Percentiles rank a stretch among this genome's conserved stretches.
These are phyloP conservation scores for Bruguiera sexangula DNA, from an alignment of 345 rosid species.

Conservation along the genomic window DNA sequence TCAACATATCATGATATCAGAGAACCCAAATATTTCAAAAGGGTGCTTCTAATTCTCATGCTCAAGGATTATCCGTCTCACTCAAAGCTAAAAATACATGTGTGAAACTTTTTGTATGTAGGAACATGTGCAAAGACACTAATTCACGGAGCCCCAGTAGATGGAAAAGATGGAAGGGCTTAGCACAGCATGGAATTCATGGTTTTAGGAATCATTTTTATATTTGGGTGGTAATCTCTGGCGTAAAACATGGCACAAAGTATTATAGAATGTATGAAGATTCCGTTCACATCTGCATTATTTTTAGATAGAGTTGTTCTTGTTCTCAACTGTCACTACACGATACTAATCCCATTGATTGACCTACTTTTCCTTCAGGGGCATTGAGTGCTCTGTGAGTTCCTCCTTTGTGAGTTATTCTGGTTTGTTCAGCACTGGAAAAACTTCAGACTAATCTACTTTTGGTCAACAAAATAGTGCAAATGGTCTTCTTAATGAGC, in stretches of 20 bases:
- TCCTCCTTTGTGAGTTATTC: conserved; percentile 73
- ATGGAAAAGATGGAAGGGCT: too few species aligned
- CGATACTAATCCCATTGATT: neutral
- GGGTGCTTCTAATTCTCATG: neutral
- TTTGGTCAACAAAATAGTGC: conserved; percentile 57
- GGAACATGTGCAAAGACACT: too few species aligned
- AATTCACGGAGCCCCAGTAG: too few species aligned
- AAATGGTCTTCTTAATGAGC: conserved; percentile 46
- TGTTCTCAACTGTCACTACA: neutral
- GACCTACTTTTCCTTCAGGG: conserved; percentile 38
- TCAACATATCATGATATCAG: conserved; percentile 39
- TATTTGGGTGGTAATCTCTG: too few species aligned
- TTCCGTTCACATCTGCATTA: neutral
- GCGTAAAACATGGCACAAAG: too few species aligned
- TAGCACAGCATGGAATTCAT: too few species aligned
- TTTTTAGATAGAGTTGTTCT: neutral
- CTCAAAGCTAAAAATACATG: too few species aligned
- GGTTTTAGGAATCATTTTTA: too few species aligned
- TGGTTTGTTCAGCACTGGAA: conserved; percentile 57
- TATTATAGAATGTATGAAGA: neutral
- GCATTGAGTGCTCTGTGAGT: conserved; percentile 65
- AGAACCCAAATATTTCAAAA: conserved; percentile 40
- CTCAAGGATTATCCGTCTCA: too few species aligned
- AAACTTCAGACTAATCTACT: conserved; percentile 56
- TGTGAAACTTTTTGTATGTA: too few species aligned